Evolutionary conservation across 768 basidiomycete genomes (phyloP).

Genomic region (Lactifluus hygrophoroides): DNA sequence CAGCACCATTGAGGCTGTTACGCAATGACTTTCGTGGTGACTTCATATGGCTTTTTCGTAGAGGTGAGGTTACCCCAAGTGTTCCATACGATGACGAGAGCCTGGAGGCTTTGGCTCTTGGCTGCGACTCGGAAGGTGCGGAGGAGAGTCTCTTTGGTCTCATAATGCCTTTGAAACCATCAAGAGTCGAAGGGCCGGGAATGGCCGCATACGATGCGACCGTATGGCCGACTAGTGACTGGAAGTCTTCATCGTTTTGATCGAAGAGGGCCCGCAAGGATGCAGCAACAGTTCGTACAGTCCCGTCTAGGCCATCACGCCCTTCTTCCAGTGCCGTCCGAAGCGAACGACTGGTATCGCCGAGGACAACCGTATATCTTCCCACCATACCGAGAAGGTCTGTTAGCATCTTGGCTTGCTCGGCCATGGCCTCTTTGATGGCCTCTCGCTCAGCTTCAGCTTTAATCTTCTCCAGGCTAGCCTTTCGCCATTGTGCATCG

Average conservation of each 20-base stretch:
- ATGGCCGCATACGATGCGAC: constrained; percentile 48
- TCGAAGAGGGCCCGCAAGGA: constrained; percentile 48
- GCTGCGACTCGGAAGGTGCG: constrained; percentile 32
- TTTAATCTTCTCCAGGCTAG: constrained; percentile 62
- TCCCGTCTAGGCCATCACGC: constrained; percentile 30
- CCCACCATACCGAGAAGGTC: constrained; percentile 75
- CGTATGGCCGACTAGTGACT: constrained; percentile 56
- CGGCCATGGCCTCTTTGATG: constrained; percentile 49
- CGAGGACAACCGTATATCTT: constrained; percentile 64
- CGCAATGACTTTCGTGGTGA: constrained; percentile 30
- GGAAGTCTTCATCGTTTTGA: constrained; percentile 64
- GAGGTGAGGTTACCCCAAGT: constrained; percentile 35
- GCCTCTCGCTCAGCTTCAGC: constrained; percentile 59
- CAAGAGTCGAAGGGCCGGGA: constrained; percentile 28
- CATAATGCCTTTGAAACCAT: constrained; percentile 45
- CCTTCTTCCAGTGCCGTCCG: constrained; percentile 32
- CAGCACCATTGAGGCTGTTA: constrained; percentile 34
- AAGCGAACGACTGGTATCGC: constrained; percentile 44
- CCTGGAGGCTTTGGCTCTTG: constrained; percentile 35
- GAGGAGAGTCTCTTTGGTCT: constrained; percentile 41
- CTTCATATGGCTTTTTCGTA: constrained; percentile 26
- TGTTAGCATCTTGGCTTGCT: constrained; percentile 61
- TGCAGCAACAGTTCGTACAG: constrained; percentile 40
- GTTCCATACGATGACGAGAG: constrained; percentile 37
- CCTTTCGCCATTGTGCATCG: constrained; percentile 53